Conservation (phyloP, 306 rosid species). For the Cucurbita moschata region DNA sequence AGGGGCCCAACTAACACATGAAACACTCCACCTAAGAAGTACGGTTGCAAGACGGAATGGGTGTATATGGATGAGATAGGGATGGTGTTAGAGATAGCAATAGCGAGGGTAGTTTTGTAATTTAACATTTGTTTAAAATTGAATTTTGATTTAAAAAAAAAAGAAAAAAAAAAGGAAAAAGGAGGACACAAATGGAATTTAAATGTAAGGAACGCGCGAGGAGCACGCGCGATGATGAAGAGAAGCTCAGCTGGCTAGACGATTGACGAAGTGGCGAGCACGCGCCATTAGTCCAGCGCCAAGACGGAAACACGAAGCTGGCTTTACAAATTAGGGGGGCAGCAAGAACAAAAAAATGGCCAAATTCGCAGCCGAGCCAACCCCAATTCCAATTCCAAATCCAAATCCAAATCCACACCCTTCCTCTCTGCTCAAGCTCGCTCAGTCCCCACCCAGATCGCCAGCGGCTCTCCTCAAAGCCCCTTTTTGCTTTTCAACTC, state of each 20-base stretch:
- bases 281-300: constrained; percentile 2
- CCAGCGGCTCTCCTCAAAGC: constrained; percentile 46
- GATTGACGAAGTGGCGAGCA: background rate
- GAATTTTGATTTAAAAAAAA: too few relatives aligned
- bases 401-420: too few relatives aligned
- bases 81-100: too few relatives aligned
- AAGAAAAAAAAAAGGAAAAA: too few relatives aligned
- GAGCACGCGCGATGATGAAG: background rate
- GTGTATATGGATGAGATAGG: too few relatives aligned
- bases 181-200: too few relatives aligned
- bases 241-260: constrained; percentile 1
- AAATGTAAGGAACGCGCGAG: background rate
- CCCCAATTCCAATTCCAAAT: background rate
- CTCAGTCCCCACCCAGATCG: background rate
- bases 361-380: constrained; percentile 7
- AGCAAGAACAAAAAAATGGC: background rate
- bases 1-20: too few relatives aligned
- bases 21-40: too few relatives aligned
- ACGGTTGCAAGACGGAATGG: too few relatives aligned
- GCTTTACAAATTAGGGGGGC: background rate
- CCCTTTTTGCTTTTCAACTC: constrained; percentile 6
- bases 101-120: too few relatives aligned
- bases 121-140: too few relatives aligned
- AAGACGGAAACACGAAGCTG: background rate
- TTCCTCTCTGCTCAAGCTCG: background rate